Percentiles rank a stretch among this genome's conserved stretches.
These are phyloP conservation scores for Stenogyne calaminthoides DNA, from an alignment of 305 asterid species.

Conservation along the genomic window DNA sequence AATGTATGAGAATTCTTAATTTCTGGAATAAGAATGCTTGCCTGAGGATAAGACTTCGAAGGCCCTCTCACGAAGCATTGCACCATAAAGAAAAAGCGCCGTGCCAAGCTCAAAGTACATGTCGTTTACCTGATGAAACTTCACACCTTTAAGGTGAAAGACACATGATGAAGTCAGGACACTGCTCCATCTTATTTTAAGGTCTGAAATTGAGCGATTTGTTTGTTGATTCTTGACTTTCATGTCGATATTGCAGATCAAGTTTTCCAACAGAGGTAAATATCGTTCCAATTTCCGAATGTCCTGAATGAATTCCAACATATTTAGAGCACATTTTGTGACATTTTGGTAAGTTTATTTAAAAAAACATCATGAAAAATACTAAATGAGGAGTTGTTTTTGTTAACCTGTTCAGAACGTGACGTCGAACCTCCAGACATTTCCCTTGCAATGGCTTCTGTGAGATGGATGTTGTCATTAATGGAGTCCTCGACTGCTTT, in stretches of 20 bases:
- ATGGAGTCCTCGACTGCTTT: conserved; percentile 55
- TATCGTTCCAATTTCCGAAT: conserved; percentile 64
- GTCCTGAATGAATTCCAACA: conserved; percentile 39
- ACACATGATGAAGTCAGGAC: conserved; percentile 43
- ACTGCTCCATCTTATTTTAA: conserved; percentile 64
- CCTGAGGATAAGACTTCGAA: conserved; percentile 54
- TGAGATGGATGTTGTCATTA: conserved; percentile 40
- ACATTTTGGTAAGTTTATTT: too few species aligned
- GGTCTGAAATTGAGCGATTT: conserved; percentile 39
- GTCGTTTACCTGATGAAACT: conserved; percentile 44
- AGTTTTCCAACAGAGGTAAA: conserved; percentile 60
- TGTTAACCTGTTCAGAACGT: conserved; percentile 52
- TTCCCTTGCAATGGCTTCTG: conserved; percentile 69
- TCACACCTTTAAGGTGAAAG: conserved; percentile 37
- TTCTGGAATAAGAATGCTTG: not conserved
- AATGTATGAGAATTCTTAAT: not conserved
- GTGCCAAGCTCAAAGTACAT: conserved; percentile 55
- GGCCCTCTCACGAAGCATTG: conserved; percentile 57
- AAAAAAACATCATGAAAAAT: not conserved
- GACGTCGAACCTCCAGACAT: conserved; percentile 70
- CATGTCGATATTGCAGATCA: conserved; percentile 33
- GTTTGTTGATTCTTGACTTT: conserved; percentile 21
- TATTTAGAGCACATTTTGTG: not conserved
- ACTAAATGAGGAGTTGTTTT: not conserved
- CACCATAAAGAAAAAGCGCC: conserved; percentile 58